Evolutionary conservation across 2,329 filamentous ascomycete genomes (phyloP).

Genomic region (Colletotrichum sp.): DNA sequence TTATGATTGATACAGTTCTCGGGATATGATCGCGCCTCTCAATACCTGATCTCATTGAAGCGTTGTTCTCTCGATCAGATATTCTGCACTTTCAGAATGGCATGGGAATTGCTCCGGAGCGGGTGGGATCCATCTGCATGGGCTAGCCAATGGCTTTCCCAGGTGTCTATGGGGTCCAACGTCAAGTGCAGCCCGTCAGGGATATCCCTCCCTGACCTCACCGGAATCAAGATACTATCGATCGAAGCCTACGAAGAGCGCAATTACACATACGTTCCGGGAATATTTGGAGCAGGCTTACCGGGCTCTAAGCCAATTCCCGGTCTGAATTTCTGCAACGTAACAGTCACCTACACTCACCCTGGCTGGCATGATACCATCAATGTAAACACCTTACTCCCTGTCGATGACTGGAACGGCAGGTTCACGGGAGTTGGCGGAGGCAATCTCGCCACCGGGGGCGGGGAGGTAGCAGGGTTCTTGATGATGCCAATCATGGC

Average conservation of each 20-base stretch:
- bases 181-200: accelerated
- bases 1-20: background rate
- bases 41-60: too few species aligned
- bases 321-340: constrained; percentile 16
- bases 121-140: background rate
- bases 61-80: background rate
- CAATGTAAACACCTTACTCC: constrained; percentile 21
- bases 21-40: too few species aligned
- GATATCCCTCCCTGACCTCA: background rate
- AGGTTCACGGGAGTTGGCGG: constrained; percentile 18
- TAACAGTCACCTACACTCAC: constrained; percentile 20
- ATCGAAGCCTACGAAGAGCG: background rate
- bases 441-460: background rate
- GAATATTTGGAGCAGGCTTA: background rate
- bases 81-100: background rate
- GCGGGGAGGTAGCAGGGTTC: background rate
- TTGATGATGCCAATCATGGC: background rate
- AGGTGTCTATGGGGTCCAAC: background rate
- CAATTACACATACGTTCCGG: background rate
- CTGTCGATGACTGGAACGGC: constrained; percentile 17
- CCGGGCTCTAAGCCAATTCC: background rate
- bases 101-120: background rate
- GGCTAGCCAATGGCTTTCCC: background rate
- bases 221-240: background rate
- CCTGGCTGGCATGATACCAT: background rate